phyloP scores from a whole-genome alignment of 1,284 basidiomycete species.

The Heterobasidion irregulare region DNA sequence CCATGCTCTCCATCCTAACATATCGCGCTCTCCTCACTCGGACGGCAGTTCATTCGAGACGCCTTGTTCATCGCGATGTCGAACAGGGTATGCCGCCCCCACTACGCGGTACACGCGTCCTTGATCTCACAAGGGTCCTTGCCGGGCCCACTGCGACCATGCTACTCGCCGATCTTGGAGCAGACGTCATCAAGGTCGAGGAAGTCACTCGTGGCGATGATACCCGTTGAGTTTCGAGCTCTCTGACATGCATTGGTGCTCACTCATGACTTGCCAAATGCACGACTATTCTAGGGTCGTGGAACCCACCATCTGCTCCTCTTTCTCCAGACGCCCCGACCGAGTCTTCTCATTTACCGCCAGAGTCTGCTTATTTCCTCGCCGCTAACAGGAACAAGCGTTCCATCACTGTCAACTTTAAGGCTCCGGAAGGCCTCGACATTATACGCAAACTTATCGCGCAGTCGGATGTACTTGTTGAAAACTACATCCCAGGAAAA shows the following conservation, averaged over 20 bases:
- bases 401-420: slow-evolving; percentile 86
- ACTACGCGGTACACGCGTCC: slow-evolving; percentile 68
- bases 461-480: slow-evolving; percentile 80
- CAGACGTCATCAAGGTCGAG: slow-evolving; percentile 90
- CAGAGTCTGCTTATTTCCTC: slow-evolving; percentile 92
- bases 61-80: background rate
- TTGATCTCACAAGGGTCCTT: slow-evolving; percentile 84
- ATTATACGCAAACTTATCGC: slow-evolving; percentile 70
- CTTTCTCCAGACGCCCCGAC: slow-evolving; percentile 37
- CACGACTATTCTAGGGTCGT: slow-evolving; percentile 45
- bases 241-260: slow-evolving; percentile 6
- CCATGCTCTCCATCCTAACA: no score
- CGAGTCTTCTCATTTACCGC: slow-evolving; percentile 62
- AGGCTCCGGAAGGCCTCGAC: slow-evolving; percentile 68
- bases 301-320: slow-evolving; percentile 75
- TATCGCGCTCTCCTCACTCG: background rate
- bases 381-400: slow-evolving; percentile 86
- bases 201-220: slow-evolving; percentile 82
- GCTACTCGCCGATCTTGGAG: slow-evolving; percentile 82
- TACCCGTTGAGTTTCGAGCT: slow-evolving; percentile 51
- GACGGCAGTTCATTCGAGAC: background rate
- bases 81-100: slow-evolving; percentile 61
- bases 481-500: slow-evolving; percentile 84
- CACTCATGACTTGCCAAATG: background rate
- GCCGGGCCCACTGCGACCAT: slow-evolving; percentile 89